Evolutionary conservation across 495 filamentous ascomycete genomes (phyloP), one percentile per base, ranked within the genome.

Genomic region (Hypoxylon intermedium): DNA sequence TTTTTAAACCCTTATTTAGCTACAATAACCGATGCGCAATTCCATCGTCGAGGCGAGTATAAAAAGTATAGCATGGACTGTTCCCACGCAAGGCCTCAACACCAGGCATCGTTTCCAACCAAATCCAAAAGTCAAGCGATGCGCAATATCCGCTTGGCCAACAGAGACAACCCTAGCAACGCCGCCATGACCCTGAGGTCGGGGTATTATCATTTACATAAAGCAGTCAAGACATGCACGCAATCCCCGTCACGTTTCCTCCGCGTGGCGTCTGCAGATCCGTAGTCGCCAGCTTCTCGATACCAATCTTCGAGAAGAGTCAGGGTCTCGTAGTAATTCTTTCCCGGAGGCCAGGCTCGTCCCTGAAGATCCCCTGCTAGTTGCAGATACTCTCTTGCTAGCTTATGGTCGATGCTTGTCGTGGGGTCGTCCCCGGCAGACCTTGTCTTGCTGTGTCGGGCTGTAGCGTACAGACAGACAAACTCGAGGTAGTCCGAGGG

Each of bases 301-400:
- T 68, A 62, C 68, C 68, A 71, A 13, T 30, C 15, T 50, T 68
- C 68, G 42, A 71, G 65, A 20, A 67, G 54, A 15, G 50, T 58
- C 15, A 68, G 6, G 1, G 68, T 67, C 49, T 71, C 68, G 37
- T 68, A 71, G 42, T 68, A 71, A 7, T 71, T 71, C 53, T 68
- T 68, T 1, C 68, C 68, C 1, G 59, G 54, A n/a, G 54, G 43
- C 68, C 68, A 71, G 3, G 68, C 65, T 9, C 52, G 38, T 16
- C 33, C 46, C 51, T 71, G 68, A 13, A 71, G 61, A 20, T 68
- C 65, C 11, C 44, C 53, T 0, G 68, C 68, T 24, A 50, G 44
- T 15, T 60, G 55, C 7, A 71, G 34, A 16, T 68, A 68, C 16
- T 68, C 62, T 19, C 68, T 58, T 1, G 68, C 68, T 12, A 60